Evolutionary conservation across 164 flowering plant species (phyloP), one percentile per base, ranked within the genome.

Genomic region (Chimonanthus salicifolius): DNA sequence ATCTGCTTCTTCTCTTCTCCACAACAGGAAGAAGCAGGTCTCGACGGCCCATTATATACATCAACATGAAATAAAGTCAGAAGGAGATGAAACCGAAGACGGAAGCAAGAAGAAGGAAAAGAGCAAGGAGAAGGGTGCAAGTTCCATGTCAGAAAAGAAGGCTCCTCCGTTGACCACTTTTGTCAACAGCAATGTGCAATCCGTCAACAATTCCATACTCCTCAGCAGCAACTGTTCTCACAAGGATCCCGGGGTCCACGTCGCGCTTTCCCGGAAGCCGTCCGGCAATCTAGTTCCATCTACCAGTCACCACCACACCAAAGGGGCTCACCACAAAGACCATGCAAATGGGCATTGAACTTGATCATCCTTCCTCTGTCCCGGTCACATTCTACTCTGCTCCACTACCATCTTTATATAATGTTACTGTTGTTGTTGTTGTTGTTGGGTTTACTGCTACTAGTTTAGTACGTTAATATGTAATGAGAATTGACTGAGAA

Each of bases 161-260:
- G 58, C n/a, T 1, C 47, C 75, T 2, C 75, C 67, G 16, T 85
- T 86, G 0, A 73, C 70, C 4, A 88, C 90, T 7, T 82, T 76
- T 68, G 77, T 83, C 81, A 92, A 92, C 76, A 90, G 93, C 74
- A 92, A 92, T 49, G 94, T 92, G 3, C 97, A 92, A 66, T 78
- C 85, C 44, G 81, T 88, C 7, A 91, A 89, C 79, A 88, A 87
- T 77, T 88, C 94, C 58, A 80, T 91, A 7, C 44, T 91, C 64
- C 77, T 49, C 79, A 70, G 86, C 49, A 49, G 76, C 71, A 62
- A 81, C 46, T 80, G 73, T 82, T 46, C 79, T 13, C 87, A 85
- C 63, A 78, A 83, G 47, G 88, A 88, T 70, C 97, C 97, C 3
- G 97, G 94, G 0, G 81, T 91, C 13, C 90, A 88, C 76, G 73